Evolutionary conservation across 495 filamentous ascomycete genomes (phyloP).

Genomic region (Tuber brumale): DNA sequence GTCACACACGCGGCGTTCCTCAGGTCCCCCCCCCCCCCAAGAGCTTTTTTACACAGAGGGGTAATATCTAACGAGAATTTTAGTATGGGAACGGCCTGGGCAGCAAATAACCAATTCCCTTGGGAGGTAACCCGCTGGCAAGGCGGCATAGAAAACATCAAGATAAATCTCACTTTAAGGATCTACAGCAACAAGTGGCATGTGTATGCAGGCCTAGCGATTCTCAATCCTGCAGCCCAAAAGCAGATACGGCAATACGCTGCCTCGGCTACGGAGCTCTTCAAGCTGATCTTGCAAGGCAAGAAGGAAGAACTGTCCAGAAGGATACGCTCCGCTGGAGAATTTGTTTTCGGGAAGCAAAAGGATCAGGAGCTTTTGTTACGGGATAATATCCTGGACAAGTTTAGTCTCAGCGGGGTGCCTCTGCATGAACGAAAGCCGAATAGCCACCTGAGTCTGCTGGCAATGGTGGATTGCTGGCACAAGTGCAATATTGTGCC

Average conservation of each 20-base stretch:
- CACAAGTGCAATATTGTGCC: slow-evolving; percentile 84
- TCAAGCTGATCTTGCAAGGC: slow-evolving; percentile 90
- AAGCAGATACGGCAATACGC: slow-evolving; percentile 92
- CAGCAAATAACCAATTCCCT: slow-evolving; percentile 83
- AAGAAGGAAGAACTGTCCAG: slow-evolving; percentile 67
- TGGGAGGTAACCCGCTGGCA: slow-evolving; percentile 92
- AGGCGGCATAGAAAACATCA: slow-evolving; percentile 97
- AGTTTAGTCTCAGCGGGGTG: slow-evolving; percentile 68
- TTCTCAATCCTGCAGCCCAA: slow-evolving; percentile 86
- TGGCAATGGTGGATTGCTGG: slow-evolving; percentile 99
- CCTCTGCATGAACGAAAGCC: slow-evolving; percentile 54
- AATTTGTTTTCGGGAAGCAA: slow-evolving; percentile 66
- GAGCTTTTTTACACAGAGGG: background rate
- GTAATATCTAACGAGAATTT: background rate
- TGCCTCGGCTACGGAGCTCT: slow-evolving; percentile 82
- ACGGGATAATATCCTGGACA: slow-evolving; percentile 75
- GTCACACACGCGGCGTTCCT: slow-evolving; percentile 96
- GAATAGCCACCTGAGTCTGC: slow-evolving; percentile 85
- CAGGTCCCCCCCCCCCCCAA: slow-evolving; percentile 17
- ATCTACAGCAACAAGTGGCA: slow-evolving; percentile 99
- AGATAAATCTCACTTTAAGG: slow-evolving; percentile 93
- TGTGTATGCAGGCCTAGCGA: slow-evolving; percentile 94
- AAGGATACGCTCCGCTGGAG: slow-evolving; percentile 71
- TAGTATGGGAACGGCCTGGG: slow-evolving; percentile 95
- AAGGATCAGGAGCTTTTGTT: slow-evolving; percentile 62